A percentile compares a stretch with the other conserved stretches of the same genome.
phyloP scores from a whole-genome alignment of 2,329 filamentous ascomycete species.

The Sporothrix mexicana region DNA sequence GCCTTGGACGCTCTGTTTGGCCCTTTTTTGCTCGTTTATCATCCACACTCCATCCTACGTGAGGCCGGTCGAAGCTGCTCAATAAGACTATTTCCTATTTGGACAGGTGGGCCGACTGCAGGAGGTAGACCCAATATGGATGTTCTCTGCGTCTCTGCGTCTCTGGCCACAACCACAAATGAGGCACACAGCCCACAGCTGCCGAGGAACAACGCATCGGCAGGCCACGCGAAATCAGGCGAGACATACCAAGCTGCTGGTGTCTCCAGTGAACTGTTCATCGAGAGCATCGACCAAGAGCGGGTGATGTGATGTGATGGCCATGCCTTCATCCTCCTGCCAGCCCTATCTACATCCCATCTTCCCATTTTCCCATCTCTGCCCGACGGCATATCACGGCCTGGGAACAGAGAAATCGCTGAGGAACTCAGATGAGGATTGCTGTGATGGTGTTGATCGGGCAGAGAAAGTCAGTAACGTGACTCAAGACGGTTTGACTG shows the following conservation, averaged over 20 bases:
- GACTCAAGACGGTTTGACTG: background rate
- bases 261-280: no score
- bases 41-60: slow-evolving; percentile 24
- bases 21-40: background rate
- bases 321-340: background rate
- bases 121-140: background rate
- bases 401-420: background rate
- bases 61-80: slow-evolving; percentile 17
- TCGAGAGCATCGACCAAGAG: background rate
- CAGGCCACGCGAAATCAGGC: background rate
- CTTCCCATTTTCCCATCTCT: background rate
- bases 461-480: slow-evolving; percentile 28
- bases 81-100: slow-evolving; percentile 14
- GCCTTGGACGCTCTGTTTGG: background rate
- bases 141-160: background rate
- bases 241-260: background rate
- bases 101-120: slow-evolving; percentile 18
- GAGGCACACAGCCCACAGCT: no score
- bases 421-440: background rate
- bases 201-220: background rate
- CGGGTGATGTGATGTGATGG: background rate
- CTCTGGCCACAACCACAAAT: background rate
- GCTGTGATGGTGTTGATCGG: slow-evolving; percentile 23
- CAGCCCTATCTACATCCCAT: slow-evolving; percentile 24
- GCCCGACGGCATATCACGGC: background rate